Evolutionary conservation across 768 basidiomycete genomes (phyloP).

Genomic region (Megacollybia marginata): DNA sequence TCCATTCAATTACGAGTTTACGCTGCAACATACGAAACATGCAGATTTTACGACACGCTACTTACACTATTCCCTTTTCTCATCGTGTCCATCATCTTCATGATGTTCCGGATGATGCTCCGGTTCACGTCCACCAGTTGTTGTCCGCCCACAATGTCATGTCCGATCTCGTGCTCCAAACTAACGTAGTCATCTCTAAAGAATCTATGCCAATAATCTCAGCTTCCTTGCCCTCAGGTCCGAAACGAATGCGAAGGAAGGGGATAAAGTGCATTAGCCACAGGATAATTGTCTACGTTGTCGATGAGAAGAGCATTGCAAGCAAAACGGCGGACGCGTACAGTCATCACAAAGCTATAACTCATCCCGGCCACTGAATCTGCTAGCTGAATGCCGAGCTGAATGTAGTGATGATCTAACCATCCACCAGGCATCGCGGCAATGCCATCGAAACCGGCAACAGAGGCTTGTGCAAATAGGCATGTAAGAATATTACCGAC

Average conservation of each 20-base stretch:
- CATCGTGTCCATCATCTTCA: no score
- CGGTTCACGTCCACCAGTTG: background rate
- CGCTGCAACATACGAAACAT: no score
- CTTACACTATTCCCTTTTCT: no score
- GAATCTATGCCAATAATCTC: slow-evolving; percentile 87
- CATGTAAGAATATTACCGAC: slow-evolving; percentile 81
- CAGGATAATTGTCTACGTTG: slow-evolving; percentile 62
- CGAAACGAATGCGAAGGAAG: slow-evolving; percentile 61
- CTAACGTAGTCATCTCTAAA: slow-evolving; percentile 83
- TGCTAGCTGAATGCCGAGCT: slow-evolving; percentile 82
- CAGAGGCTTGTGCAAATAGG: slow-evolving; percentile 74
- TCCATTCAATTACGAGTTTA: no score
- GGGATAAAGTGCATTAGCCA: slow-evolving; percentile 88
- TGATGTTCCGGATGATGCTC: background rate
- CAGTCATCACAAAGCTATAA: slow-evolving; percentile 74
- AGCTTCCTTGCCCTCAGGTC: slow-evolving; percentile 51
- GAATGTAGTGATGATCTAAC: slow-evolving; percentile 75
- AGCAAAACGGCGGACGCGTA: slow-evolving; percentile 24
- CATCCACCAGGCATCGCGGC: slow-evolving; percentile 72
- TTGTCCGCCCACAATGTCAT: slow-evolving; percentile 10
- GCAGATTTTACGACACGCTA: no score
- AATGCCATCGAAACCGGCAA: slow-evolving; percentile 75
- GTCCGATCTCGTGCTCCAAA: slow-evolving; percentile 49
- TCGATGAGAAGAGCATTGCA: background rate
- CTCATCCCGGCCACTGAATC: slow-evolving; percentile 56